These are phyloP conservation scores for Sisymbrium irio DNA, from an alignment of 345 rosid species.

Conservation along the genomic window DNA sequence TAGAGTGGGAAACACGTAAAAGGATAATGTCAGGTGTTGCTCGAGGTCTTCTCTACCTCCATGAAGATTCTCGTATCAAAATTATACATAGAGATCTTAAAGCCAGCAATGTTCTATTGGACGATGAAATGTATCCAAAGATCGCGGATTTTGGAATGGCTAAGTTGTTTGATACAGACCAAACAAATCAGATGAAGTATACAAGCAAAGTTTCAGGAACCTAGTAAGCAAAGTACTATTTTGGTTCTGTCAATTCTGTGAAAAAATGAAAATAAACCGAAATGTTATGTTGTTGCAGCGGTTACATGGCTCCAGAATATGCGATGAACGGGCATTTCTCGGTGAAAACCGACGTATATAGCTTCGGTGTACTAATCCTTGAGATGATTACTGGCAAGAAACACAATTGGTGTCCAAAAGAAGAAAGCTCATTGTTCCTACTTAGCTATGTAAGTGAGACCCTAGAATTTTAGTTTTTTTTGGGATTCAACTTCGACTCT, in stretches of 20 bases:
- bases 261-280: background rate
- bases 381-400: slow-evolving; percentile 3
- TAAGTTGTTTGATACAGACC: slow-evolving; percentile 18
- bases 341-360: slow-evolving; percentile 6
- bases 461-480: background rate
- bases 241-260: too few species aligned
- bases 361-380: slow-evolving; percentile 2
- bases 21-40: slow-evolving; percentile 23
- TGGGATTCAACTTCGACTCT: background rate
- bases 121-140: slow-evolving; percentile 43
- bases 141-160: slow-evolving; percentile 59
- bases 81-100: slow-evolving; percentile 54
- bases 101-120: slow-evolving; percentile 48
- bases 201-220: slow-evolving; percentile 41
- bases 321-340: background rate
- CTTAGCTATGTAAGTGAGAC: slow-evolving; percentile 16
- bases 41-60: slow-evolving; percentile 33
- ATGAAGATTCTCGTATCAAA: slow-evolving; percentile 48
- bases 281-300: background rate
- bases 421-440: slow-evolving; percentile 7
- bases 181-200: background rate
- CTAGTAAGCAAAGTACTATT: slow-evolving; percentile 27
- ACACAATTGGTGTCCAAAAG: slow-evolving; percentile 16
- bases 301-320: slow-evolving; percentile 18
- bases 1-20: slow-evolving; percentile 26